Base-by-base conservation (phyloP, 179 eudicot genomes). In the Spinacia oleracea region DNA sequence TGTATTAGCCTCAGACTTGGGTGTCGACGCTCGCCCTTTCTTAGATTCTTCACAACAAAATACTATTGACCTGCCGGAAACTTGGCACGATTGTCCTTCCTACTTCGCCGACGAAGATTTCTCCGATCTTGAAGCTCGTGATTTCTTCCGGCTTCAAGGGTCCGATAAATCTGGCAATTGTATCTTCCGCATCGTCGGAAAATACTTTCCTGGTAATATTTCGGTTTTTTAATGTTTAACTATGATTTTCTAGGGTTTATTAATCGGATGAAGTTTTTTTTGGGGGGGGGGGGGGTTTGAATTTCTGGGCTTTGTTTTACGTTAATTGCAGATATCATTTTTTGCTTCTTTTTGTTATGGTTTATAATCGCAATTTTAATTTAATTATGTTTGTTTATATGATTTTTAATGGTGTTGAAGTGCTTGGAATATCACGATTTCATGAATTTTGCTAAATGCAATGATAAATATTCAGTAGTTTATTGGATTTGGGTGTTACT, bases 1-100 rank as follows among this genome's bases (percentile, higher is more conserved):
- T 35, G 98, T 94, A 8, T 25, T 94, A 53, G 97, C 98, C 2
- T 95, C 97, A 1, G 98, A 95, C 78, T 84, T 93, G n/a, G 98
- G 98, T 9, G 53, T 93, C 2, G 98, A 95, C 68, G 97, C 90
- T 70, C 89, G 90, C 1, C 92, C 98, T 18, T 91, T 95, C 79
- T 72, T 91, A 68, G 74, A 86, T 35, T 77, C 80, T 11, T 23
- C 84, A 15, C 85, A 79, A 0, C 34, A 65, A 32, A 70, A 75
- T 0, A 10, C 3, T 1, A 23, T 45, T 3, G 77, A 73, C 9
- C 77, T 72, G 0, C 62, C 82, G 9, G 95, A 91, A 3, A 83
- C 82, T 63, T 95, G 95, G 95, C 92, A 95, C 40, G 98, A 95
- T 71, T 95, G 98, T 77, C 88, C 92, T 79, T 84, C 93, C 23